Conservation (phyloP, 225 moss, liverwort and hornwort species). For the Bryoerythrophyllum caledonicum region DNA sequence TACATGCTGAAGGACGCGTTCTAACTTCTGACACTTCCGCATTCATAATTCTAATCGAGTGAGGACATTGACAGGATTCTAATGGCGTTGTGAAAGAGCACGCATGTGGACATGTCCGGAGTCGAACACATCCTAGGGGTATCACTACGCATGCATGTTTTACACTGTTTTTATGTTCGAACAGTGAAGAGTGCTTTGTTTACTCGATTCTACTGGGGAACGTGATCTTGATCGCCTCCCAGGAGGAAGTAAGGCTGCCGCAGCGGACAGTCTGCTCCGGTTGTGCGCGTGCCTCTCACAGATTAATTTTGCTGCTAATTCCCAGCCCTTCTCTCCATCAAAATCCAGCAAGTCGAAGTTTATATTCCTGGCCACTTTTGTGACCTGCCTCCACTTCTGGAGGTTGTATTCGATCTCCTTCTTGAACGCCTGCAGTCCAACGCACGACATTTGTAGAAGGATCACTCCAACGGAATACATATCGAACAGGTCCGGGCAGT, state of each 20-base stretch:
- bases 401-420: constrained; percentile 76
- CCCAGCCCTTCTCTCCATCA: constrained; percentile 90
- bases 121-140: not conserved
- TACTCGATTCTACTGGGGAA: constrained; percentile 39
- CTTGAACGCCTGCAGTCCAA: constrained; percentile 80
- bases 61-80: not conserved
- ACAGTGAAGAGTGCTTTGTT: not conserved
- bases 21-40: not conserved
- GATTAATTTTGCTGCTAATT: constrained; percentile 77
- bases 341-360: no score
- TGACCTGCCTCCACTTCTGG: constrained; percentile 62
- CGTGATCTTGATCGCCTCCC: constrained; percentile 74
- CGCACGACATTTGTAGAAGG: constrained; percentile 72
- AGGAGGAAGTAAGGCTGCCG: constrained; percentile 73
- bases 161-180: not conserved
- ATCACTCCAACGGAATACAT: constrained; percentile 91
- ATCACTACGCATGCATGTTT: no score
- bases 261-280: constrained; percentile 79
- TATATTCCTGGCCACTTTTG: constrained; percentile 66
- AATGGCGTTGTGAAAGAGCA: not conserved
- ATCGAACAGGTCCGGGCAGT: constrained; percentile 91
- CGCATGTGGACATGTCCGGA: not conserved
- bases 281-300: constrained; percentile 64
- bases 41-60: not conserved
- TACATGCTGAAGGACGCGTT: not conserved